These are phyloP conservation scores for Cladorrhinum sp. DNA, from an alignment of 2,329 filamentous ascomycete genomes.

Conservation along the genomic window DNA sequence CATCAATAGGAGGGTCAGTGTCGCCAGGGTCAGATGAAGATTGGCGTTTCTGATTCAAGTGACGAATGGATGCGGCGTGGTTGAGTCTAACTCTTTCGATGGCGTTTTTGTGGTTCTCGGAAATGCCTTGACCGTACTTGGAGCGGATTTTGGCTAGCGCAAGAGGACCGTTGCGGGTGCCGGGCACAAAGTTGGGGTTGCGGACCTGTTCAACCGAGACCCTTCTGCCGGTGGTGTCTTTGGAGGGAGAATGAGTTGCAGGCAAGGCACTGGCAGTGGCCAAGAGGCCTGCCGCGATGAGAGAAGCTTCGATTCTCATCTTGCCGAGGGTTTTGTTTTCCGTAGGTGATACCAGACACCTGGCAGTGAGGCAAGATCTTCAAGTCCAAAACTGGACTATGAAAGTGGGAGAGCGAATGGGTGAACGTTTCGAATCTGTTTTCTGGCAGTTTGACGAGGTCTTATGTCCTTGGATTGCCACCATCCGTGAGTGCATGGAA, in stretches of 20 bases:
- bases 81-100: slow-evolving; percentile 26
- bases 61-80: too few relatives aligned
- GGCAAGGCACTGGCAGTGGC: slow-evolving; percentile 8
- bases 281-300: slow-evolving; percentile 13
- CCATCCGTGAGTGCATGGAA: not conserved
- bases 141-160: slow-evolving; percentile 38
- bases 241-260: not conserved
- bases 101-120: slow-evolving; percentile 30
- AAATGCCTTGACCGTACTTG: slow-evolving; percentile 38
- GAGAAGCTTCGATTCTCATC: slow-evolving; percentile 13
- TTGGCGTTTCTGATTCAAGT: not conserved
- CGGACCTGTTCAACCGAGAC: slow-evolving; percentile 34
- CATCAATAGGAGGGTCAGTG: too few relatives aligned
- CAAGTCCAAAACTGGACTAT: not conserved
- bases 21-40: too few relatives aligned
- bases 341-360: too few relatives aligned
- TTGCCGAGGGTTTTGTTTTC: too few relatives aligned
- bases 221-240: slow-evolving; percentile 17
- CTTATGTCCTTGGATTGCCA: not conserved
- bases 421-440: not conserved
- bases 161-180: slow-evolving; percentile 31
- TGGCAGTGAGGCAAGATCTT: too few relatives aligned
- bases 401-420: not conserved
- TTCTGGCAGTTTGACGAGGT: not conserved
- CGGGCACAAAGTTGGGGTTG: slow-evolving; percentile 33